These are phyloP conservation scores for Larix sibirica DNA, from an alignment of 83 land plant species.

Conservation along the genomic window DNA sequence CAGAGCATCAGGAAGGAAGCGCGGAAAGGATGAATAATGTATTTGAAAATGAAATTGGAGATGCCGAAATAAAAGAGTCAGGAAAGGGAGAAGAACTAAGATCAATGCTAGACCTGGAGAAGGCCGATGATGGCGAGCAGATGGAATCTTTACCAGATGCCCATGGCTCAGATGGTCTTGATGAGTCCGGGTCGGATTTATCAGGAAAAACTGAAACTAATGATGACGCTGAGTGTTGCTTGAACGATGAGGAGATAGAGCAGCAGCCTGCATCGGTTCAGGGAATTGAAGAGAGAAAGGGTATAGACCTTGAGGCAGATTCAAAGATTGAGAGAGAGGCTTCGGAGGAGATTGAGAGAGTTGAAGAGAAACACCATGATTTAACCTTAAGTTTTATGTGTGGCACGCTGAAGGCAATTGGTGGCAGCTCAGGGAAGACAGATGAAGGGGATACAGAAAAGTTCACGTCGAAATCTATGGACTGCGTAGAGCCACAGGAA, in stretches of 20 bases:
- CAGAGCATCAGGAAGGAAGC: constrained; percentile 4
- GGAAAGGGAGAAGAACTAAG: constrained; percentile 12
- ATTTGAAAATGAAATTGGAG: background rate
- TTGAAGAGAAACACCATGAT: constrained; percentile 10
- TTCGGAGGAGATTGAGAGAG: constrained; percentile 6
- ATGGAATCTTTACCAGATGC: background rate
- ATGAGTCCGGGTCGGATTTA: background rate
- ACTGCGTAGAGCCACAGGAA: background rate
- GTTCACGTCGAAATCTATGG: background rate
- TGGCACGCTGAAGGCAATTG: background rate
- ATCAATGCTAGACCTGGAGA: constrained; percentile 12
- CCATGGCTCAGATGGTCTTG: background rate
- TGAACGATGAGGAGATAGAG: background rate
- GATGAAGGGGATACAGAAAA: constrained; percentile 9
- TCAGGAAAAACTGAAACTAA: background rate
- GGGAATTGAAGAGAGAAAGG: constrained; percentile 13
- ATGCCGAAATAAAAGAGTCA: background rate
- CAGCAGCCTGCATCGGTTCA: background rate
- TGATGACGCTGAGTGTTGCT: background rate
- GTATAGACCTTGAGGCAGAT: constrained; percentile 29
- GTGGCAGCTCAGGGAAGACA: background rate
- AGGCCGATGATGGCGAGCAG: background rate
- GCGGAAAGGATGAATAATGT: background rate
- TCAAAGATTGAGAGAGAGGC: constrained; percentile 17
- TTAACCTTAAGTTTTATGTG: constrained; percentile 12